Base-by-base conservation (phyloP, 345 rosid species). In the Eucalyptus paniculata region DNA sequence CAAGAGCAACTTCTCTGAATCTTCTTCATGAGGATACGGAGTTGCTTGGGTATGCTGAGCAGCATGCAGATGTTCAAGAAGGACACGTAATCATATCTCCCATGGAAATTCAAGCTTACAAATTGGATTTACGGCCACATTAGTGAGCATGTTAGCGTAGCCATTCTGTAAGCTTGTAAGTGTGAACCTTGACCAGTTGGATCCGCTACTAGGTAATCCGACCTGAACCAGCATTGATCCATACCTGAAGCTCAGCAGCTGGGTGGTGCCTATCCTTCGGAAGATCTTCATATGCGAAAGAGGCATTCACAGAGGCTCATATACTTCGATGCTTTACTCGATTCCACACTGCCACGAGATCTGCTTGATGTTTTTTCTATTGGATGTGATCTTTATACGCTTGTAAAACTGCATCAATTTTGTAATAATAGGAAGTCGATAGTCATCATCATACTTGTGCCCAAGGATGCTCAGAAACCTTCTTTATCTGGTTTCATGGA, bases 31-130 rank as follows among this genome's bases (percentile, higher is more conserved):
- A 98, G 86, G 97, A 95, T 88, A 88, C 93, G 7, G 98, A 94
- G 88, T 87, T 94, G 91, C 95, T 98, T 7, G 99, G 99, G 50
- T 98, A 97, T 77, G 81, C 90, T 6, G 98, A 96, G 86, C 96
- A 93, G 94, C 60, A 89, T 21, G 91, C 91, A 51, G 96, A 95
- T 90, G 91, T 90, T 90, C 94, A 89, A 56, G 97, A 97, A 40
- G 99, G 98, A 87, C 94, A 69, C 87, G 91, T 96, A 37, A 40
- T 86, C 88, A 96, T 98, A 80, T 91, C 97, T 87, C 99, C 99
- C 81, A 98, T 97, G 99, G 99, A 98, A 93, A 93, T 98, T 91
- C 97, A 95, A 90, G 97, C 99, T 44, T 98, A 96, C 94, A 98
- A 96, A 94, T 92, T 98, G 92, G 99, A 96, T 87, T 88, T 98